Evolutionary conservation across 2,329 filamentous ascomycete species (phyloP), one percentile per base, ranked within the genome.

Genomic region (Ciborinia camelliae): DNA sequence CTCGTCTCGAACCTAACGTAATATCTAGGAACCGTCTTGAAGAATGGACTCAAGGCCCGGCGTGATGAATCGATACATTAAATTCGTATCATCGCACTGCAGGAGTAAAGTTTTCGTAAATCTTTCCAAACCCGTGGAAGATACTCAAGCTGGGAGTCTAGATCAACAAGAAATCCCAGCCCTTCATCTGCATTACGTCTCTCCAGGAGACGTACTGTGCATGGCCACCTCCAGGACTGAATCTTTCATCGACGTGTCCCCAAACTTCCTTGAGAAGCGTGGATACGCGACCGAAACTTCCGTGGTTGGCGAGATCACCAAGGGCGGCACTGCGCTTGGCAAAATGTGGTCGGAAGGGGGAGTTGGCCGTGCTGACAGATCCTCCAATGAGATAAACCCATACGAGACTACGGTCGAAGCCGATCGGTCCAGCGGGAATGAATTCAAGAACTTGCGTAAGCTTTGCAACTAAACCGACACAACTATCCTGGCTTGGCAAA

Each of bases 361-460:
- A 94, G 65, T 81, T 82, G 2, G 89, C 83, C 1, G 87, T 83
- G 66, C 91, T 92, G 72, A 91, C 88, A 7, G 90, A 89, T 64
- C 93, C 95, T 51, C 90, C 90, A 64, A 98, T 87, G 53, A 98
- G 87, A 71, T 97, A 89, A 26, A 96, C 93, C 95, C 95, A 98
- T 68, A 92, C 89, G 30, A 98, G 85, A 65, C 90, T 92, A 73
- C 92, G 90, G 78, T 99, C 95, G 74, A 92, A 97, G 63, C 94
- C 94, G 45, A 85, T 82, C 6, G 86, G 84, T 0, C 94, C 94
- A 1, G 87, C 84, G 28, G 95, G 95, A 69, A 99, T 93, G 76
- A 86, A 90, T 64, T 90, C 86, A 68, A 98, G 87, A 43, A 90
- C 86, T 65, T 86, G 84, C 32, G 89, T 87, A 67, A 97, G 86